These are phyloP conservation scores for Solanum hybrid DNA, from an alignment of 305 asterid genomes.

Conservation along the genomic window DNA sequence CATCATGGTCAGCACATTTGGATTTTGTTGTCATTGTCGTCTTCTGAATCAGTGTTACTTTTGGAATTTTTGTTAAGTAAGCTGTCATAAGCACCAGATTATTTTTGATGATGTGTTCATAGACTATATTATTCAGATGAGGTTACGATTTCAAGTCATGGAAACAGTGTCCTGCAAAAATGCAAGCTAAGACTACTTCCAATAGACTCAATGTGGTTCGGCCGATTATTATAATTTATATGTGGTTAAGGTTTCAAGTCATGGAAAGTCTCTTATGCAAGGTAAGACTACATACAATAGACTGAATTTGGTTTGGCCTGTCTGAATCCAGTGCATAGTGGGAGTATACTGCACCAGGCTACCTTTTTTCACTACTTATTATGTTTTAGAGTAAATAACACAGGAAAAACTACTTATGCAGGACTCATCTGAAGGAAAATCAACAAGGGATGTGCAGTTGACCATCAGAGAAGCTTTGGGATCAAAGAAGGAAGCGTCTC, in stretches of 20 bases:
- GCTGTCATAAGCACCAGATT: background rate
- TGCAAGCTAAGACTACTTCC: background rate
- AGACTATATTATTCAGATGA: background rate
- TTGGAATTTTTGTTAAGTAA: background rate
- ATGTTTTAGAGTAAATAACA: background rate
- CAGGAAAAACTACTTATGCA: constrained; percentile 29
- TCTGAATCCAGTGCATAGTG: background rate
- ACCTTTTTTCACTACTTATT: background rate
- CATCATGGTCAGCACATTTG: background rate
- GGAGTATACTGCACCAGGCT: background rate
- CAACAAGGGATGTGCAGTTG: constrained; percentile 51
- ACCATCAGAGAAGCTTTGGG: constrained; percentile 74
- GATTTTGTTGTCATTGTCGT: background rate
- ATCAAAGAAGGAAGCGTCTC: constrained; percentile 54
- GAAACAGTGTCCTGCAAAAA: background rate
- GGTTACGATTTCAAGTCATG: background rate
- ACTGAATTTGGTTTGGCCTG: background rate
- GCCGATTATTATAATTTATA: background rate
- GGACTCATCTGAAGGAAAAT: constrained; percentile 50
- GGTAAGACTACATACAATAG: background rate
- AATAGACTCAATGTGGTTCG: background rate
- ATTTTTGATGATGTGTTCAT: background rate
- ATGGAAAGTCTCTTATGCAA: background rate
- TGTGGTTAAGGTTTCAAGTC: background rate
- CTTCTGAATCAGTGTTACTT: background rate